Conservation (phyloP, 306 rosid genomes). For the Rosa multiflora region DNA sequence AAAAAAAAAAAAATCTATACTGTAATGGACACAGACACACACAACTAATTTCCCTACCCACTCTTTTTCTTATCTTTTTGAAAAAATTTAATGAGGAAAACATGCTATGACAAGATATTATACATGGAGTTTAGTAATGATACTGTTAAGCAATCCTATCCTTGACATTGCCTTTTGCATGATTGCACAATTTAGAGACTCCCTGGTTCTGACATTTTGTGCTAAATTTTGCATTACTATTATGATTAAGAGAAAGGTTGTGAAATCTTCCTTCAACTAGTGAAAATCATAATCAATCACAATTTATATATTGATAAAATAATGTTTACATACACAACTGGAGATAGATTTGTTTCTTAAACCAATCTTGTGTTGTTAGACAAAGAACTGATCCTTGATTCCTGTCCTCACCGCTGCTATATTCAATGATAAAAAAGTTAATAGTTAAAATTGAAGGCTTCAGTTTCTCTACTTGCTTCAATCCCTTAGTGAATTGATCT, state of each 20-base stretch:
- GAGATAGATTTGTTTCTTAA: not conserved
- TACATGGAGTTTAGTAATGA: not conserved
- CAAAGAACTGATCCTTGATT: slow-evolving; percentile 1
- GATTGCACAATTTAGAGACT: not conserved
- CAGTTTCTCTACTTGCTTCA: slow-evolving; percentile 18
- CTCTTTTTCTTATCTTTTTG: not conserved
- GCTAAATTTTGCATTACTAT: not conserved
- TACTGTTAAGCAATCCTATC: not conserved
- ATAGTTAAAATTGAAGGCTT: not conserved
- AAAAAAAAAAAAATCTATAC: not conserved
- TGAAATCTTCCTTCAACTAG: not conserved
- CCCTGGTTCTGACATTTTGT: not conserved
- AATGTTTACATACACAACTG: not conserved
- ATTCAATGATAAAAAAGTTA: not conserved
- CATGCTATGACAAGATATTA: not conserved
- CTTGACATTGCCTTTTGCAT: not conserved
- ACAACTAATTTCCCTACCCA: not conserved
- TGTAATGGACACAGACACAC: not conserved
- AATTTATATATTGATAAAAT: not conserved
- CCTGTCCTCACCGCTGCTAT: not conserved
- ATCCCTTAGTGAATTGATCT: slow-evolving; percentile 16
- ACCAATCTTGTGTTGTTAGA: not conserved
- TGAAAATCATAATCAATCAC: not conserved
- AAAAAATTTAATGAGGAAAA: not conserved
- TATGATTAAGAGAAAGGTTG: not conserved